phyloP scores from a whole-genome alignment of 2,329 filamentous ascomycete genomes.

The Colletotrichum sidae region DNA sequence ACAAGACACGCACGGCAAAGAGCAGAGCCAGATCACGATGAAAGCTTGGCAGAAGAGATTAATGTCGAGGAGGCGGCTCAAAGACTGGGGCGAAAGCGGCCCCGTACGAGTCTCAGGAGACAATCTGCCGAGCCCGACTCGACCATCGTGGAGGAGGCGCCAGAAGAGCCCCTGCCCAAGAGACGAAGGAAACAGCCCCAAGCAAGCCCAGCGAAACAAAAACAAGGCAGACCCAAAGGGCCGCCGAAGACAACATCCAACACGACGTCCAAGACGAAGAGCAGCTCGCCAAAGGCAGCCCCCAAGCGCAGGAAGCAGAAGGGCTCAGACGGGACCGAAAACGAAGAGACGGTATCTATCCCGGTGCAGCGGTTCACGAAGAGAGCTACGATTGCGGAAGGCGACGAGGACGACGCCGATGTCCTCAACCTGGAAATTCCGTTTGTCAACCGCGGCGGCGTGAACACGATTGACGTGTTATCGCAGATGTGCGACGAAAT shows the following conservation, averaged over 20 bases:
- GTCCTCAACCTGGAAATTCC: constrained; percentile 64
- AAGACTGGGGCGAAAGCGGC: constrained; percentile 56
- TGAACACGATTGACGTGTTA: constrained; percentile 73
- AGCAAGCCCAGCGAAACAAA: constrained; percentile 57
- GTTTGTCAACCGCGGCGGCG: constrained; percentile 63
- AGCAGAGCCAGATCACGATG: constrained; percentile 19
- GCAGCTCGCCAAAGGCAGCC: constrained; percentile 40
- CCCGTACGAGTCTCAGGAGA: constrained; percentile 50
- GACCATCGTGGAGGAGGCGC: constrained; percentile 44
- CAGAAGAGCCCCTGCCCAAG: constrained; percentile 48
- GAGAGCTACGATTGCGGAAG: constrained; percentile 52
- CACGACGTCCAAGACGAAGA: constrained; percentile 37
- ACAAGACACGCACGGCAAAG: not conserved
- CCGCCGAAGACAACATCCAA: constrained; percentile 39
- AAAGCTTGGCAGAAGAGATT: constrained; percentile 57
- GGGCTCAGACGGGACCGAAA: constrained; percentile 9
- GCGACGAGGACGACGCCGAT: constrained; percentile 55
- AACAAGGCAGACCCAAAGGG: constrained; percentile 43
- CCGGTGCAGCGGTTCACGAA: constrained; percentile 71
- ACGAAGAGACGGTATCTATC: constrained; percentile 59
- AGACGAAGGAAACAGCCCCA: constrained; percentile 49
- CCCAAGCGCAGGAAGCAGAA: constrained; percentile 38
- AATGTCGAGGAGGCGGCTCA: constrained; percentile 55
- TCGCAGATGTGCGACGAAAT: constrained; percentile 72
- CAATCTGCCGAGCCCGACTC: constrained; percentile 57